phyloP scores from a whole-genome alignment of 2,329 filamentous ascomycete species.

The Monilinia fructicola region DNA sequence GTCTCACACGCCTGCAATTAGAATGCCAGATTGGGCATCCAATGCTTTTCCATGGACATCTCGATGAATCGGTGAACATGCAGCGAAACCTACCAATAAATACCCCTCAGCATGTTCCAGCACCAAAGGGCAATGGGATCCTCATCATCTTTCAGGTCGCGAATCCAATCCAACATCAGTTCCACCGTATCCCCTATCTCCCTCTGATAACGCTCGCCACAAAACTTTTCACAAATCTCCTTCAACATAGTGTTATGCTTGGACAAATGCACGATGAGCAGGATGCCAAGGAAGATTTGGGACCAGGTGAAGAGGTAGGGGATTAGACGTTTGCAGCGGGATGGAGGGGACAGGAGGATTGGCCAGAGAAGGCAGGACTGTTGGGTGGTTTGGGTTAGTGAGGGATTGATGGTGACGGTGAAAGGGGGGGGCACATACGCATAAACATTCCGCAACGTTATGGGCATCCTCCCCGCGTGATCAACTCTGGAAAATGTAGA shows the following conservation, averaged over 20 bases:
- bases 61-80: background rate
- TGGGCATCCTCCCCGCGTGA: constrained; percentile 55
- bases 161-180: constrained; percentile 59
- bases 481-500: constrained; percentile 54
- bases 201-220: constrained; percentile 51
- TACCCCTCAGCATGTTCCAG: constrained; percentile 36
- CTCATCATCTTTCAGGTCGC: constrained; percentile 52
- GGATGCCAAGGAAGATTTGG: constrained; percentile 59
- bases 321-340: constrained; percentile 57
- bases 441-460: constrained; percentile 57
- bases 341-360: constrained; percentile 56
- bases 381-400: constrained; percentile 16
- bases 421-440: constrained; percentile 28
- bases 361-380: constrained; percentile 59
- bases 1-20: background rate
- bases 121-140: constrained; percentile 56
- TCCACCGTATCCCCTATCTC: constrained; percentile 51
- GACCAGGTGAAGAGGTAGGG: constrained; percentile 62
- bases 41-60: too few species aligned
- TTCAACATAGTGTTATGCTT: constrained; percentile 51
- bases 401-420: background rate
- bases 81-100: constrained; percentile 29
- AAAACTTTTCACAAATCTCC: constrained; percentile 51
- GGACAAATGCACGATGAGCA: constrained; percentile 57
- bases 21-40: too few species aligned